phyloP scores from a whole-genome alignment of 257 asterid genomes.

The Solanum corneliomulleri region DNA sequence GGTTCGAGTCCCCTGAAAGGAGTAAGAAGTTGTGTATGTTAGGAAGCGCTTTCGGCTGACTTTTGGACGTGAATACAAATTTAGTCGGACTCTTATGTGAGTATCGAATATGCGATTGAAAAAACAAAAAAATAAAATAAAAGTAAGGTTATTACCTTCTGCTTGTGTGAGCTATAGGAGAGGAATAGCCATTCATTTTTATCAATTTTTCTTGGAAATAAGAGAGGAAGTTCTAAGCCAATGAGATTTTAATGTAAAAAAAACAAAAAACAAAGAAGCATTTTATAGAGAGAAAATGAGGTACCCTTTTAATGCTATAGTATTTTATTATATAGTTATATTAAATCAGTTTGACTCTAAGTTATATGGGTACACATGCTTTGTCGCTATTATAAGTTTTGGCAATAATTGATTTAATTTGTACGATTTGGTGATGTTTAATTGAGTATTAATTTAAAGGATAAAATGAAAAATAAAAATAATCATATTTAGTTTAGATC shows the following conservation, averaged over 20 bases:
- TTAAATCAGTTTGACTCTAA: neutral
- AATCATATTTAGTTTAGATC: neutral
- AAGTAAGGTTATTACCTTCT: slow-evolving; percentile 1
- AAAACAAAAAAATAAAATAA: no score
- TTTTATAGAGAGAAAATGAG: neutral
- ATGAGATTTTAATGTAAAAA: neutral
- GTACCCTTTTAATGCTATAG: neutral
- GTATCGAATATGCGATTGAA: no score
- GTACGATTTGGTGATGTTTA: no score
- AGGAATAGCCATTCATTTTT: slow-evolving; percentile 5
- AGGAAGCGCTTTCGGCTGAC: no score
- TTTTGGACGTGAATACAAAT: no score
- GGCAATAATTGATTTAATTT: neutral
- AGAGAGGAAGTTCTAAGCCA: neutral
- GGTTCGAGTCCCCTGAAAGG: no score
- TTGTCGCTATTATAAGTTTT: neutral
- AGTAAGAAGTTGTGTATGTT: no score
- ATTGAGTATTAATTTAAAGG: neutral
- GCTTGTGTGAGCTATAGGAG: neutral
- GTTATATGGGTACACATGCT: neutral
- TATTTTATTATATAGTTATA: neutral
- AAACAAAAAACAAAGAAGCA: neutral
- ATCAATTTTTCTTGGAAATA: neutral
- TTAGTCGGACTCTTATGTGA: no score
- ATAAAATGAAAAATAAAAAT: no score